phyloP scores from a whole-genome alignment of 106 monocot species.

The Narthecium ossifragum region DNA sequence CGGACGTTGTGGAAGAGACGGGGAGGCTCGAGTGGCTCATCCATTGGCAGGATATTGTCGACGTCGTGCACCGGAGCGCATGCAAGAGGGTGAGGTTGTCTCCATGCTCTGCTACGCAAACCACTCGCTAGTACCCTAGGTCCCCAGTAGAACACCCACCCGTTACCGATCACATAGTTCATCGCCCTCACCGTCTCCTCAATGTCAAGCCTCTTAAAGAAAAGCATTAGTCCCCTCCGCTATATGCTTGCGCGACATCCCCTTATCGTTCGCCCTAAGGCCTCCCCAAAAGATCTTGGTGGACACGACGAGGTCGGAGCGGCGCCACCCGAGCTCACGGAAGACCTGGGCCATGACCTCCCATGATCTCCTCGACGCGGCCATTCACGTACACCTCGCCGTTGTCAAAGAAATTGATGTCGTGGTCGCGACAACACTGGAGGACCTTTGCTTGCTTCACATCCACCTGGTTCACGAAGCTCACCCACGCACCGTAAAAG shows the following conservation, averaged over 20 bases:
- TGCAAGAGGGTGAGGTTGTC: too few relatives aligned
- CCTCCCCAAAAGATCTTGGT: slow-evolving; percentile 99
- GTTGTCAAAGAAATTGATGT: slow-evolving; percentile 99
- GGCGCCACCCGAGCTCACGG: slow-evolving; percentile 92
- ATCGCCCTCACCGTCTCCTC: slow-evolving; percentile 98
- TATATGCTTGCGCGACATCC: slow-evolving; percentile 92
- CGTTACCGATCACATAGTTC: slow-evolving; percentile 82
- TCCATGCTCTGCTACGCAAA: slow-evolving; percentile 96
- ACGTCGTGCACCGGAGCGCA: too few relatives aligned
- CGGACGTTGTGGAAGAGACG: too few relatives aligned
- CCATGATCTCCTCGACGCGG: slow-evolving; percentile 99
- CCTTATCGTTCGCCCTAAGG: slow-evolving; percentile 85
- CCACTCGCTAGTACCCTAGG: slow-evolving; percentile 98
- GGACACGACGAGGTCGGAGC: slow-evolving; percentile 81
- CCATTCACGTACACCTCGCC: slow-evolving; percentile 97
- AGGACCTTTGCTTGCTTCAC: slow-evolving; percentile 92
- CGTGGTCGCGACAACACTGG: slow-evolving; percentile 83
- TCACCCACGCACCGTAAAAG: slow-evolving; percentile 91
- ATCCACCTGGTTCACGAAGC: slow-evolving; percentile 93
- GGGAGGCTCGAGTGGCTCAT: too few relatives aligned
- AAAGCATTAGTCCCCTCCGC: slow-evolving; percentile 79
- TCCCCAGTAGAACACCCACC: slow-evolving; percentile 96
- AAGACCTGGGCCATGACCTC: slow-evolving; percentile 91
- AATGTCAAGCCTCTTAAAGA: slow-evolving; percentile 66
- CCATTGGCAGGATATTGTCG: too few relatives aligned